Percentiles rank a stretch among this genome's conserved stretches.
These are phyloP conservation scores for Hypholoma fasciculare DNA, from an alignment of 768 basidiomycete genomes.

Conservation along the genomic window DNA sequence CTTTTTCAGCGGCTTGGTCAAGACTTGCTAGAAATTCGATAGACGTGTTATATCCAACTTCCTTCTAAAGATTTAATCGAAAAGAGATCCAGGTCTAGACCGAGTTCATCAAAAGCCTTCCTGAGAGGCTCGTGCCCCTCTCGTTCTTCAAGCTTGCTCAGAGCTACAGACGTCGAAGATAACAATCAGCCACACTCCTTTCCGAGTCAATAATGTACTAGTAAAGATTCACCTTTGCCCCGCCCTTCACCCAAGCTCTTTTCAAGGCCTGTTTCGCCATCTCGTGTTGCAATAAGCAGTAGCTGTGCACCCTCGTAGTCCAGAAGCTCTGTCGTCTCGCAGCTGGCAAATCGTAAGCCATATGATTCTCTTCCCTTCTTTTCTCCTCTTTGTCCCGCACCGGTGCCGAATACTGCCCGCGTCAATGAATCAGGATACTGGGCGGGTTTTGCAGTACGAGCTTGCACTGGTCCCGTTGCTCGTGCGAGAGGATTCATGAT, in stretches of 20 bases:
- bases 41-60: slow-evolving; percentile 33
- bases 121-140: slow-evolving; percentile 40
- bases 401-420: slow-evolving; percentile 45
- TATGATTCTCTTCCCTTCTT: slow-evolving; percentile 42
- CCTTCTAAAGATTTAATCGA: slow-evolving; percentile 50
- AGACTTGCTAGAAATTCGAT: too few relatives aligned
- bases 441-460: slow-evolving; percentile 30
- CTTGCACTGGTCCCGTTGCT: slow-evolving; percentile 29
- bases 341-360: slow-evolving; percentile 52
- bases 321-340: slow-evolving; percentile 50
- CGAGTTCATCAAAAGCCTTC: slow-evolving; percentile 46
- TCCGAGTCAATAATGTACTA: background rate
- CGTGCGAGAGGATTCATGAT: slow-evolving; percentile 62
- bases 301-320: slow-evolving; percentile 56
- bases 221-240: slow-evolving; percentile 41
- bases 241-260: slow-evolving; percentile 51
- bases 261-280: slow-evolving; percentile 47
- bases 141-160: slow-evolving; percentile 36
- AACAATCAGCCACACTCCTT: background rate
- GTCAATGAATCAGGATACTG: slow-evolving; percentile 49
- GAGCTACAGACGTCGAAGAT: slow-evolving; percentile 26
- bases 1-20: too few relatives aligned
- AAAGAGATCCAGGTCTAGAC: slow-evolving; percentile 38
- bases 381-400: slow-evolving; percentile 10
- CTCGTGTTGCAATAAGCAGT: slow-evolving; percentile 52